Evolutionary conservation across 2,329 filamentous ascomycete species (phyloP), one percentile per base, ranked within the genome.

Genomic region (Paraconiothyrium brasiliense): DNA sequence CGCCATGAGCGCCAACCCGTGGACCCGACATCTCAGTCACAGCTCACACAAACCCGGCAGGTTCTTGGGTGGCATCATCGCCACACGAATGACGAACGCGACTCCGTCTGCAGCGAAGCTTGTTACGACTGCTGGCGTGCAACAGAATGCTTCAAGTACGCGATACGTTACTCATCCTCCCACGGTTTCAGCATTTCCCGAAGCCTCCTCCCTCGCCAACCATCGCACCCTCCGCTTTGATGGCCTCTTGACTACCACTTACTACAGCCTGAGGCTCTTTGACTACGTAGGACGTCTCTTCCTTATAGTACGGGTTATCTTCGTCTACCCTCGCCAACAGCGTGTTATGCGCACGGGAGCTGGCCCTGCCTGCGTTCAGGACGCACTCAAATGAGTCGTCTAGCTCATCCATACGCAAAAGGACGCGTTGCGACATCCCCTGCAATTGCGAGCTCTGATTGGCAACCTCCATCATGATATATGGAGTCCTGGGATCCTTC

Each of bases 381-480:
- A 37, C 43, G 20, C 32, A 16, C 4, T 59, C 50, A n/a, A 71
- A 55, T 24, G 54, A 39, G 10, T 10, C 47, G 20, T 67, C 62
- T 47, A 69, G 44, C 4, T 22, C 13, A 1, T 41, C 39, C 34
- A 67, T 27, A 13, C 60, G 61, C 14, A 39, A 22, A 8, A 61
- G 39, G 32, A 68, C 61, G 47, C 59, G 30, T 37, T 22, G 47
- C 16, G 68, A 46, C 24, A 54, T 57, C 11, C 16, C 48, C 24
- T 52, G 54, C 24, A 66, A 27, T 16, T 41, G 51, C 32, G 35
- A n/a, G 11, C 60, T 61, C 16, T 65, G 63, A 1, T 59, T 34
- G 8, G 61, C 24, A 2, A 67, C 63, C 32, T 65, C 52, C 34
- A 61, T 46, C 57, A 70, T 71, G 43, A 67, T 63, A 1, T 6